These are phyloP conservation scores for Ophiocordyceps sinensis DNA, from an alignment of 2,329 filamentous ascomycete genomes.

Conservation along the genomic window DNA sequence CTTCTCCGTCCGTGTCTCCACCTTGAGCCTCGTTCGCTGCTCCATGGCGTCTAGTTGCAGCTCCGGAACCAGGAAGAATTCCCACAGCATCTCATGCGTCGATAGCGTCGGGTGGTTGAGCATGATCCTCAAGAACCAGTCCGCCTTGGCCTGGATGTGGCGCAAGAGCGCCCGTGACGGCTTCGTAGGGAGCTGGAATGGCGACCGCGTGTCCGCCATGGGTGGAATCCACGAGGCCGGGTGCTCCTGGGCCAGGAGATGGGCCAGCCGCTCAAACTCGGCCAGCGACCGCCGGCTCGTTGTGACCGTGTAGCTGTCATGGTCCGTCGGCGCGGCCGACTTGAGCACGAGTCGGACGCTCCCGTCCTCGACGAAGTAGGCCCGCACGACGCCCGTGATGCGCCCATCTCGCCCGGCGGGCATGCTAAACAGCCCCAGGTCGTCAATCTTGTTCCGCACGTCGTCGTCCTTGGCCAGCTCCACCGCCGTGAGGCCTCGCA, in stretches of 20 bases:
- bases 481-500: constrained; percentile 80
- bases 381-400: constrained; percentile 83
- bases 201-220: constrained; percentile 63
- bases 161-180: constrained; percentile 77
- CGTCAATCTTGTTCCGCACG: constrained; percentile 89
- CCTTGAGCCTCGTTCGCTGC: constrained; percentile 75
- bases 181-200: constrained; percentile 85
- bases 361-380: constrained; percentile 94
- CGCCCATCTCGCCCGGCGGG: constrained; percentile 58
- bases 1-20: constrained; percentile 66
- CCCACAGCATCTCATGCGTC: constrained; percentile 95
- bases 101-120: constrained; percentile 83
- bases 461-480: constrained; percentile 97
- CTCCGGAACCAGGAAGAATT: constrained; percentile 95
- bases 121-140: constrained; percentile 78
- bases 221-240: constrained; percentile 90
- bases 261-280: constrained; percentile 84
- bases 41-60: constrained; percentile 83
- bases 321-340: constrained; percentile 72
- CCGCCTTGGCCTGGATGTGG: constrained; percentile 73
- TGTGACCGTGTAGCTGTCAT: constrained; percentile 80
- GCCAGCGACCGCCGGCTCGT: constrained; percentile 77
- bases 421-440: constrained; percentile 72
- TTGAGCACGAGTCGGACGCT: constrained; percentile 88
- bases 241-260: constrained; percentile 73